Conservation (phyloP, 2,329 filamentous ascomycete genomes). For the Tolypocladium nubicola region DNA sequence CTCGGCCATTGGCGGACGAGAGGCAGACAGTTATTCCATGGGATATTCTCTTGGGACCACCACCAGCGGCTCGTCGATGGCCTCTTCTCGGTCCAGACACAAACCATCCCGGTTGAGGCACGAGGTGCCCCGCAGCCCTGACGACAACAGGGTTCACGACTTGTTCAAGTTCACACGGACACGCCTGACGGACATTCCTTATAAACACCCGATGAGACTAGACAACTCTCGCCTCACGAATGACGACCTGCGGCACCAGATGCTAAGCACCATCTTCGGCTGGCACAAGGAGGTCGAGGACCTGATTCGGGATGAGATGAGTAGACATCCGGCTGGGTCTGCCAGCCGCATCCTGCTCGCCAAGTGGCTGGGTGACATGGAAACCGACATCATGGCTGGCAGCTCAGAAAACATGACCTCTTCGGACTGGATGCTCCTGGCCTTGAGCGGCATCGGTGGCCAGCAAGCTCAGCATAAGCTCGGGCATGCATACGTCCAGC, state of each 20-base stretch:
- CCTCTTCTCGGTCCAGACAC: slow-evolving; percentile 35
- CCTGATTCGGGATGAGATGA: slow-evolving; percentile 76
- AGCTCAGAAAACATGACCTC: slow-evolving; percentile 82
- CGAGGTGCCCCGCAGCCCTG: slow-evolving; percentile 67
- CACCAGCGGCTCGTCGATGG: slow-evolving; percentile 29
- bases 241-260: slow-evolving; percentile 76
- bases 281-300: slow-evolving; percentile 81
- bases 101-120: slow-evolving; percentile 64
- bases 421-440: slow-evolving; percentile 94
- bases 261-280: slow-evolving; percentile 90
- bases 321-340: slow-evolving; percentile 61
- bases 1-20: slow-evolving; percentile 19
- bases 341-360: slow-evolving; percentile 71
- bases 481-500: slow-evolving; percentile 81
- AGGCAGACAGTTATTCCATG: slow-evolving; percentile 45
- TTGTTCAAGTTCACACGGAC: slow-evolving; percentile 80
- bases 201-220: slow-evolving; percentile 53
- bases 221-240: slow-evolving; percentile 54
- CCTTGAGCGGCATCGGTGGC: slow-evolving; percentile 76
- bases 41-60: slow-evolving; percentile 26
- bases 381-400: slow-evolving; percentile 69
- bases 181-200: slow-evolving; percentile 72
- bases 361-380: slow-evolving; percentile 86
- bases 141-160: slow-evolving; percentile 62
- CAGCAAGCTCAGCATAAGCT: slow-evolving; percentile 75